A percentile compares a stretch with the other conserved stretches of the same genome.
Evolutionary conservation across 2,329 filamentous ascomycete species (phyloP).

Genomic region (Monosporascus cannonballus): DNA sequence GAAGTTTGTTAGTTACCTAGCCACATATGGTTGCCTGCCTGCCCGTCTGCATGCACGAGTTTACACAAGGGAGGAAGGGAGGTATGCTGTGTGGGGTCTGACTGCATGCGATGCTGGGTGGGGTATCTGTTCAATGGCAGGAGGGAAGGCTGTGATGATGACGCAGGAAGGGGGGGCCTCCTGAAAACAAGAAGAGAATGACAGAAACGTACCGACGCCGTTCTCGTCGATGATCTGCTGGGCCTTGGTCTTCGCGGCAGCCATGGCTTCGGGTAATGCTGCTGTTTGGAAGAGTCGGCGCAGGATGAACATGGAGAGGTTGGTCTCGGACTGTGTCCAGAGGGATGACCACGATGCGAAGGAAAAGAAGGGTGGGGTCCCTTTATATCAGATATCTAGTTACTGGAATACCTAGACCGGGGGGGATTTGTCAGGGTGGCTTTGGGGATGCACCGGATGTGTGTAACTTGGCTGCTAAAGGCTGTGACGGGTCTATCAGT

Average conservation of each 20-base stretch:
- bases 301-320: slow-evolving; percentile 55
- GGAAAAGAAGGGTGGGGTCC: not conserved
- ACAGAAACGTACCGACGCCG: slow-evolving; percentile 60
- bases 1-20: slow-evolving; percentile 4
- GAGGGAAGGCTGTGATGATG: not conserved
- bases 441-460: no score
- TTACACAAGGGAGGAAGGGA: no score
- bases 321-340: not conserved
- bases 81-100: no score
- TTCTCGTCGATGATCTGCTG: slow-evolving; percentile 86
- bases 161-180: slow-evolving; percentile 1
- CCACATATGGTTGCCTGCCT: no score
- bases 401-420: no score
- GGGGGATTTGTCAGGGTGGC: no score
- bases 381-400: not conserved
- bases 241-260: slow-evolving; percentile 76
- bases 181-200: not conserved
- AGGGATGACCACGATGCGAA: not conserved
- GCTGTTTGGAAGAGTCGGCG: slow-evolving; percentile 61
- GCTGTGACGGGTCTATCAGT: no score
- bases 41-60: no score
- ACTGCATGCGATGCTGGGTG: not conserved
- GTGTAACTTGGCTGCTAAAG: no score
- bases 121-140: not conserved
- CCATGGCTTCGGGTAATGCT: slow-evolving; percentile 63